These are phyloP conservation scores for Clarireedia hainanense DNA, from an alignment of 2,329 filamentous ascomycete genomes.

Conservation along the genomic window DNA sequence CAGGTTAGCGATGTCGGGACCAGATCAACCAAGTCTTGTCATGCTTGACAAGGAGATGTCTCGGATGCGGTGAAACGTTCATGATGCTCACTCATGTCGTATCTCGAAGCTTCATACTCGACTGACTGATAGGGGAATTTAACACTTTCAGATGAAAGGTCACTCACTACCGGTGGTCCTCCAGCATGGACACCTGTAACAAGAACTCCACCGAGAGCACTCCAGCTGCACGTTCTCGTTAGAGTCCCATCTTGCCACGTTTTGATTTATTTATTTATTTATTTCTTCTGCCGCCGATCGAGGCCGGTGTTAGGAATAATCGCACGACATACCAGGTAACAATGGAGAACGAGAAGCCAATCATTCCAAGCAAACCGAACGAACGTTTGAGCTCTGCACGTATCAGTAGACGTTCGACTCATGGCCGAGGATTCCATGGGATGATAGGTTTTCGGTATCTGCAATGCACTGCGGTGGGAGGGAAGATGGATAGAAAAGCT, in stretches of 20 bases:
- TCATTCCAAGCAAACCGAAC: constrained; percentile 48
- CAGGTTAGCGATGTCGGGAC: neutral
- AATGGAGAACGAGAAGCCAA: constrained; percentile 51
- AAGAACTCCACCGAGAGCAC: constrained; percentile 46
- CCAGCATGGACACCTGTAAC: constrained; percentile 48
- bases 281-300: constrained; percentile 1
- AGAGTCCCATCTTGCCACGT: constrained; percentile 13
- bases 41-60: constrained; percentile 8
- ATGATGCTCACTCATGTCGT: constrained; percentile 1
- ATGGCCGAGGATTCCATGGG: neutral
- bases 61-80: constrained; percentile 9
- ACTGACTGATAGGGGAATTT: constrained; percentile 8
- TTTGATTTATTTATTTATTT: neutral
- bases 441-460: neutral
- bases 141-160: constrained; percentile 3
- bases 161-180: constrained; percentile 40
- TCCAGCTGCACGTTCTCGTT: constrained; percentile 36
- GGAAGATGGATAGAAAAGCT: neutral
- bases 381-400: constrained; percentile 45
- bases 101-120: constrained; percentile 2
- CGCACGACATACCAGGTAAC: constrained; percentile 39
- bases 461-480: neutral
- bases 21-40: constrained; percentile 1
- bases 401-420: constrained; percentile 2
- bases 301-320: constrained; percentile 3